Base-by-base conservation (phyloP, 2,329 filamentous ascomycete genomes). In the Microcyclospora pomicola region DNA sequence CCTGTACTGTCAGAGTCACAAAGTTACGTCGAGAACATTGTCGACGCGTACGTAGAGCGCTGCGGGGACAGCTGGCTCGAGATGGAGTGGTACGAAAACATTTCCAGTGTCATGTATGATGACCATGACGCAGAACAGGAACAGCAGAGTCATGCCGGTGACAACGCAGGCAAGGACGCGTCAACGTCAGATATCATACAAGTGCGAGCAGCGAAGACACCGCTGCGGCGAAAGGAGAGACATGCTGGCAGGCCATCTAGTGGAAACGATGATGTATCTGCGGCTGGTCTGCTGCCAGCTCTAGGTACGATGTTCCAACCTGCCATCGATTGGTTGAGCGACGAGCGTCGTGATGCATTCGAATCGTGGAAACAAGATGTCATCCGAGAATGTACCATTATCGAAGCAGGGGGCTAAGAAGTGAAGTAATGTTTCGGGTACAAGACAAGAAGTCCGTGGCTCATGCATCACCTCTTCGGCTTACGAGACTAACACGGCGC, bases 241-340 rank as follows among this genome's bases (percentile, higher is more conserved):
- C 52, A 54, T 34, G 50, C 46, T 2, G 40, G 40, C 7, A 31
- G 35, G 11, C 35, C 43, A 12, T 44, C 40, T 6, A 42, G 43
- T 5, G 37, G 41, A 2, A 41, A 42, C 2, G 49, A 53, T 12
- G 44, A 48, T 2, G 19, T 43, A 6, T 49, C 49, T n/a, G 38
- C 49, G 14, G 50, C 55, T 15, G 57, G 56, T 2, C 33, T 59
- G 52, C 43, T 64, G 54, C 67, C 19, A 60, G 75, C 58, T 57
- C 43, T 69, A 12, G 65, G 65, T 2, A 81, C 77, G 2, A 86
- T 86, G 81, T 74, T 87, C 49, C 80, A 86, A 56, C 76, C 79
- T 45, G 70, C 72, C 34, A 77, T 82, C 50, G 80, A 86, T 50
- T 83, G 77, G 50, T 58, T 87, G 49, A 78, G 76, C 44, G 73